Evolutionary conservation across 805 yeast species (phyloP), one percentile per base, ranked within the genome.

Genomic region (Trichomonascus vanleenenianus): DNA sequence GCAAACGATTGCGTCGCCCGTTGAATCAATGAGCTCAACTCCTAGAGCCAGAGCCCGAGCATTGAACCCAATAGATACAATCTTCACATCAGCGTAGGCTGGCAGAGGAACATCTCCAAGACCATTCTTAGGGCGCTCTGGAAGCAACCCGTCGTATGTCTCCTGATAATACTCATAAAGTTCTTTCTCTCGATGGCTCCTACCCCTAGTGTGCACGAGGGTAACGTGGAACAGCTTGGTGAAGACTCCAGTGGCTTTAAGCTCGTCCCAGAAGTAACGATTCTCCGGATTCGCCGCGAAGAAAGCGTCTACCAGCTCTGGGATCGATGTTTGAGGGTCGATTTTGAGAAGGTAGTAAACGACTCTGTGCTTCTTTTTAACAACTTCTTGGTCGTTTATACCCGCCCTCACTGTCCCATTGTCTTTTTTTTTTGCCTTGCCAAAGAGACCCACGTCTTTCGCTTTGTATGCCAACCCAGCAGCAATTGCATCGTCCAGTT

Each of bases 381-480:
- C 47, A 46, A 32, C 52, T 50, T 42, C 50, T 49, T 12, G 27
- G 27, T 8, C 27, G 39, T 19, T 19, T 36, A 7, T 12, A 16
- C 19, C 18, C 15, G 9, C 15, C 36, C 7, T 14, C 18, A 33
- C 25, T 15, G 8, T 11, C 22, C 22, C 14, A 36, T 36, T 36
- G 39, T 9, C 25, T 15, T 16, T 11, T 15, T 32, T 32, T 34
- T 32, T 25, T 32, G 44, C 19, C 12, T 37, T 37, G 2, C 18
- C 14, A 18, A 22, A 16, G 39, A 14, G 30, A 12, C 25, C 75
- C 22, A 66, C 67, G 12, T 72, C 61, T 12, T 68, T 60, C 1
- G 95, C 88, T 39, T 67, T 69, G 62, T 78, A 81, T 0, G 56
- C 48, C 20, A 78, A 59, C 0, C 93, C 87, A 11, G 56, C 52